These are phyloP conservation scores for Metschnikowia borealis DNA, from an alignment of 805 yeast species.

Conservation along the genomic window DNA sequence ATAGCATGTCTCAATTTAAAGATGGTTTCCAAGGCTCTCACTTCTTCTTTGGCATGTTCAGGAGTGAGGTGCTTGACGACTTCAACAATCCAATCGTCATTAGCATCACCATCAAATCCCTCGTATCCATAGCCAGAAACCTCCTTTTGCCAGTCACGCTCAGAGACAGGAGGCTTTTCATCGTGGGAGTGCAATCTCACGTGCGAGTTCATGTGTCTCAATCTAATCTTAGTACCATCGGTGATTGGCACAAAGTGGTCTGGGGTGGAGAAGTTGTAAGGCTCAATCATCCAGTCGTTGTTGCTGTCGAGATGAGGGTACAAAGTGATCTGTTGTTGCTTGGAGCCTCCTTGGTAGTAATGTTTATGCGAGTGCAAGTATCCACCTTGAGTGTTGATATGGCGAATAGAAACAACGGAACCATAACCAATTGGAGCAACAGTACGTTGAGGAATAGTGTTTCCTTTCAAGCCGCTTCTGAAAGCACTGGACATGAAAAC, in stretches of 20 bases:
- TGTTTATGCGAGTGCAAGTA: conserved; percentile 79
- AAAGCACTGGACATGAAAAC: conserved; percentile 72
- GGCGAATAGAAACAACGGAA: conserved; percentile 63
- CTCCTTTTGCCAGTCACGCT: conserved; percentile 82
- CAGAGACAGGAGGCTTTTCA: conserved; percentile 72
- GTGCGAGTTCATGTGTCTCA: conserved; percentile 53
- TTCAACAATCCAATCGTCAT: conserved; percentile 77
- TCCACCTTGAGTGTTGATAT: conserved; percentile 69
- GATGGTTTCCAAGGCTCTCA: conserved; percentile 64
- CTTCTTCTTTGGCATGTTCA: conserved; percentile 47
- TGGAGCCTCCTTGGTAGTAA: conserved; percentile 71
- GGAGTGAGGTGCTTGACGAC: conserved; percentile 54
- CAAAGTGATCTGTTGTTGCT: conserved; percentile 78
- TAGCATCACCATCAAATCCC: conserved; percentile 77
- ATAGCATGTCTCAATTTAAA: conserved; percentile 75
- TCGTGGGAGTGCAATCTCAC: conserved; percentile 81
- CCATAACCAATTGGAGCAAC: conserved; percentile 70
- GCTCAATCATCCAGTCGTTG: conserved; percentile 69
- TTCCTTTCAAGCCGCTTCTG: conserved; percentile 57
- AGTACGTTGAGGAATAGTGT: conserved; percentile 55
- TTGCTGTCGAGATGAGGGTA: conserved; percentile 76
- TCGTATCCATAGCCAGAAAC: conserved; percentile 72
- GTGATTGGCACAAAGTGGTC: conserved; percentile 59
- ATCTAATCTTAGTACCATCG: conserved; percentile 69
- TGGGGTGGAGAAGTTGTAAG: conserved; percentile 56